phyloP scores from a whole-genome alignment of 1,284 basidiomycete genomes.

The Lignosus rhinocerotis region DNA sequence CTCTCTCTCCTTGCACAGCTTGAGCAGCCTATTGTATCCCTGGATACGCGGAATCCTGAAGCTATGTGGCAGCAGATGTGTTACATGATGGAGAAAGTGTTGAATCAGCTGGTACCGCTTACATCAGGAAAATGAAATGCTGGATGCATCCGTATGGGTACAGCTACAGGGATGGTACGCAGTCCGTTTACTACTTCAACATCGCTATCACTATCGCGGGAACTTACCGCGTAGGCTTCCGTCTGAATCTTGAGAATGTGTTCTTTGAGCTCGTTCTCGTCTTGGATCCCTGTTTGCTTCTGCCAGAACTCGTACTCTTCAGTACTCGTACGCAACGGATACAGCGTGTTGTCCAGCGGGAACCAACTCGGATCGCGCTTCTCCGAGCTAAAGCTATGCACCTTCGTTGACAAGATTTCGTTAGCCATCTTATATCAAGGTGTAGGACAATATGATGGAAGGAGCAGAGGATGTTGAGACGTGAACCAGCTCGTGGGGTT shows the following conservation, averaged over 20 bases:
- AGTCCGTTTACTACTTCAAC: neutral
- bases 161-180: neutral
- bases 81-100: neutral
- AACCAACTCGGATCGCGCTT: too few relatives aligned
- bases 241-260: slow-evolving; percentile 46
- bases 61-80: slow-evolving; percentile 18
- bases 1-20: slow-evolving; percentile 38
- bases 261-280: slow-evolving; percentile 41
- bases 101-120: neutral
- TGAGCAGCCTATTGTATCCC: slow-evolving; percentile 42
- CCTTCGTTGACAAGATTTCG: too few relatives aligned
- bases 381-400: too few relatives aligned
- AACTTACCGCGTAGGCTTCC: slow-evolving; percentile 22
- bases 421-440: too few relatives aligned
- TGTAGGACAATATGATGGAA: too few relatives aligned
- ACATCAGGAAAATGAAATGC: slow-evolving; percentile 18
- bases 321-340: neutral
- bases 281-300: slow-evolving; percentile 40
- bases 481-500: too few relatives aligned
- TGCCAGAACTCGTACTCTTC: slow-evolving; percentile 42
- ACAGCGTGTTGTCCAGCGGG: neutral
- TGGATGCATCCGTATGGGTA: slow-evolving; percentile 22
- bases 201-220: neutral
- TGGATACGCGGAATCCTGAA: slow-evolving; percentile 37
- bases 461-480: too few relatives aligned